phyloP scores from a whole-genome alignment of 371 early-diverging fungal species.

The Mucor irregularis region DNA sequence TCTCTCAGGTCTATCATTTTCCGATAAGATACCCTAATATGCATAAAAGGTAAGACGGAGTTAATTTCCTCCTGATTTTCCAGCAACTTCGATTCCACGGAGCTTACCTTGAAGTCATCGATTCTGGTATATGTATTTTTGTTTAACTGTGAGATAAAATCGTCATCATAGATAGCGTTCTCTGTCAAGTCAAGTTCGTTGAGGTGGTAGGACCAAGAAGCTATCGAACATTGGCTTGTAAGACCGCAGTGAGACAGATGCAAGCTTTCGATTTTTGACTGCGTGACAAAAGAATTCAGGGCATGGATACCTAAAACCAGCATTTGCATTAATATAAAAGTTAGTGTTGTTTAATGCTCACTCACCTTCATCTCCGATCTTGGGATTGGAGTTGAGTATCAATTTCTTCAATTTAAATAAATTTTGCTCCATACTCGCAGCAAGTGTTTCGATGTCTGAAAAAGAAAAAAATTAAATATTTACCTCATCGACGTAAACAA shows the following conservation, averaged over 20 bases:
- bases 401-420: background rate
- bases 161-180: background rate
- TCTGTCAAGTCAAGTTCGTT: constrained; percentile 11
- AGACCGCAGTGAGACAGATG: constrained; percentile 17
- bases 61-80: background rate
- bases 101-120: background rate
- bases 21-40: background rate
- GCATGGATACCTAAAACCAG: constrained; percentile 1
- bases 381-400: constrained; percentile 11
- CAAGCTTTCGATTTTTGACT: constrained; percentile 7
- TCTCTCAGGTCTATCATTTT: background rate
- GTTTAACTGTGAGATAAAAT: too few relatives aligned
- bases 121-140: background rate
- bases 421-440: background rate
- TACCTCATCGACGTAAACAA: background rate
- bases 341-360: background rate
- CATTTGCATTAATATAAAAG: background rate
- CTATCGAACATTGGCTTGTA: background rate
- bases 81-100: background rate
- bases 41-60: background rate
- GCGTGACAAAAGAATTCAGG: background rate
- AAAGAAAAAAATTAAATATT: background rate
- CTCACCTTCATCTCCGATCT: constrained; percentile 22
- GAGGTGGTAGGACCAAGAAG: constrained; percentile 8
- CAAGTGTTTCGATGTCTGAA: background rate